A percentile compares a stretch with the other conserved stretches of the same genome.
phyloP scores from a whole-genome alignment of 306 rosid genomes.

The Fragaria nilgerrensis region DNA sequence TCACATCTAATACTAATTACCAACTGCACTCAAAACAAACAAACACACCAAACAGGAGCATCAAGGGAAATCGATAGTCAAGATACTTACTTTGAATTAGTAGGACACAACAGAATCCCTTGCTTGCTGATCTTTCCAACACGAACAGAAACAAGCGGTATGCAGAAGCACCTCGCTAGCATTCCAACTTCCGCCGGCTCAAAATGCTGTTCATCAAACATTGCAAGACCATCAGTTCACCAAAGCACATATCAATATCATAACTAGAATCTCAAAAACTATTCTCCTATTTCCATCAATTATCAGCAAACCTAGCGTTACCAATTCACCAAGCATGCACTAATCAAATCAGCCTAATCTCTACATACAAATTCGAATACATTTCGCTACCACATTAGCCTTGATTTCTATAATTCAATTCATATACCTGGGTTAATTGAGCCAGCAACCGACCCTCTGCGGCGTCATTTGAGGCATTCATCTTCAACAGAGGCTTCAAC shows the following conservation, averaged over 20 bases:
- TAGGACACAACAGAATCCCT: slow-evolving; percentile 65
- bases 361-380: slow-evolving; percentile 22
- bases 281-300: neutral
- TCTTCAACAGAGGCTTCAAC: slow-evolving; percentile 86
- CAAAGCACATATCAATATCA: neutral
- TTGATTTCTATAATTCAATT: neutral
- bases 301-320: too few species aligned
- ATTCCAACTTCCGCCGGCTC: slow-evolving; percentile 95
- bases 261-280: neutral
- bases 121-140: slow-evolving; percentile 80
- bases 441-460: slow-evolving; percentile 85
- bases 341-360: slow-evolving; percentile 2
- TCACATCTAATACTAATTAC: neutral
- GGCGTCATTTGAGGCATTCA: slow-evolving; percentile 57
- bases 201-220: slow-evolving; percentile 65
- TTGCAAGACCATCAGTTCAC: neutral
- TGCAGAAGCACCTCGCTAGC: slow-evolving; percentile 95
- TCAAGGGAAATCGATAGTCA: neutral
- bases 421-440: slow-evolving; percentile 86
- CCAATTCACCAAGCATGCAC: slow-evolving; percentile 1
- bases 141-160: slow-evolving; percentile 91
- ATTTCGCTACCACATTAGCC: neutral
- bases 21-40: neutral
- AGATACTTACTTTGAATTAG: slow-evolving; percentile 58
- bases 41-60: slow-evolving; percentile 13